These are phyloP conservation scores for Chalaropsis ovoidea DNA, from an alignment of 2,329 filamentous ascomycete genomes.

Conservation along the genomic window DNA sequence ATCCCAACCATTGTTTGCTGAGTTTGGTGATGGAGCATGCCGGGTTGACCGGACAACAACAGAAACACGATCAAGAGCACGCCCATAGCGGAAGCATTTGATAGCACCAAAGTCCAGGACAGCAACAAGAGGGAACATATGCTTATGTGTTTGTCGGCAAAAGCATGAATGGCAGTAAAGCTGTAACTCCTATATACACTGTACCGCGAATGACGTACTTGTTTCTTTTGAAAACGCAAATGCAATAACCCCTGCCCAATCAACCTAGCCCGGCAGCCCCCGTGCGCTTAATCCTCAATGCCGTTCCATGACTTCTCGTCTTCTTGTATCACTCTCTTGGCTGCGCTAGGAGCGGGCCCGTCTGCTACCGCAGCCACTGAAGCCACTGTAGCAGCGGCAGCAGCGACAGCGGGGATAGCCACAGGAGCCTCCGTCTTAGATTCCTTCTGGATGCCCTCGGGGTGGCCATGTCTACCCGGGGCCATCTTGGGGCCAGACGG, in stretches of 20 bases:
- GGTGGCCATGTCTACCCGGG: slow-evolving; percentile 1
- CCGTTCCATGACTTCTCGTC: slow-evolving; percentile 39
- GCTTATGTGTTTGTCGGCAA: not conserved
- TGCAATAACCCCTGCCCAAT: not conserved
- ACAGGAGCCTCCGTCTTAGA: not conserved
- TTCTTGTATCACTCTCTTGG: slow-evolving; percentile 27
- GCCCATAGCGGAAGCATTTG: not conserved
- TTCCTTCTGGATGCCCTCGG: not conserved
- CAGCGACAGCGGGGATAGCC: not conserved
- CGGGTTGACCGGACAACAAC: not conserved
- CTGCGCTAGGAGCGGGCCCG: slow-evolving; percentile 21
- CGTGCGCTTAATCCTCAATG: slow-evolving; percentile 32
- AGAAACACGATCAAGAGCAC: not conserved
- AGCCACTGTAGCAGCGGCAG: slow-evolving; percentile 23
- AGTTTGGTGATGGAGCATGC: not conserved
- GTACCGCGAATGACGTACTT: not conserved
- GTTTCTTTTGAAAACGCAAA: not conserved
- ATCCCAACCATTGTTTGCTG: not conserved
- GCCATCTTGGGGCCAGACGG: slow-evolving; percentile 16
- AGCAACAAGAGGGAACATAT: not conserved
- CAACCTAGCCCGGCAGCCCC: not conserved
- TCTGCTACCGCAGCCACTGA: slow-evolving; percentile 27
- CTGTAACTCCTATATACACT: not conserved
- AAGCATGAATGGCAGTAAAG: not conserved
- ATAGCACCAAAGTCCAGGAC: too few relatives aligned